Base-by-base conservation (phyloP, 2,329 filamentous ascomycete species). In the Talaromyces pinophilus region DNA sequence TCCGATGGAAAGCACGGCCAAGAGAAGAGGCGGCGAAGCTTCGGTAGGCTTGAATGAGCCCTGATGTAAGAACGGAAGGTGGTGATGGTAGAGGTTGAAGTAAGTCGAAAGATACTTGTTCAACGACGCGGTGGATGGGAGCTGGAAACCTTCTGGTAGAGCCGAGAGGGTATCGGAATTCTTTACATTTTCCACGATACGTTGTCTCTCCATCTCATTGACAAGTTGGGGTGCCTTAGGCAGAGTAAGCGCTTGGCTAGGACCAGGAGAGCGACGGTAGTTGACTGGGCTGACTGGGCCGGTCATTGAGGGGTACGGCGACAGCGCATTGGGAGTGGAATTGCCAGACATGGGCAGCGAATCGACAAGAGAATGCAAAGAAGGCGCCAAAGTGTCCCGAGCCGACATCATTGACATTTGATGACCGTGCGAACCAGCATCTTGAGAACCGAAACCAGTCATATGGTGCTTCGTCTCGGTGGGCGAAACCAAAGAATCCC, bases 1-100 rank as follows among this genome's bases (percentile, higher is more conserved):
- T 73, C 95, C 95, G 69, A 99, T 97, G 30, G 95, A 98, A 62
- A 99, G 83, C 17, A 97, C 92, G 0, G 93, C 92, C 52, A 98
- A 85, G 38, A 99, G 83, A 8, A 99, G 83, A 22, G 95, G 90
- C 13, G 94, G 90, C 55, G 94, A 92, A 4, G 91, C 87, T 71
- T 90, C 85, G 4, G 90, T 90, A 3, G 93, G 92, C 70, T 89
- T 87, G 81, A 98, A 98, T 0, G 95, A 96, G 17, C 92, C 88
- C 54, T 94, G 93, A 75, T 99, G 95, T 76, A 99, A 80, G 82
- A 99, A 98, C 1, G 95, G 95, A 75, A 98, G 81, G 76, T 99
- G 95, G 74, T 97, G 95, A 76, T 99, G 95, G 81, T 98, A 99
- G 73, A 97, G 84, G 76, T 92, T 93, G 79, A 98, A 99, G 83